Conservation (phyloP, 345 rosid species). For the Salix brachista region DNA sequence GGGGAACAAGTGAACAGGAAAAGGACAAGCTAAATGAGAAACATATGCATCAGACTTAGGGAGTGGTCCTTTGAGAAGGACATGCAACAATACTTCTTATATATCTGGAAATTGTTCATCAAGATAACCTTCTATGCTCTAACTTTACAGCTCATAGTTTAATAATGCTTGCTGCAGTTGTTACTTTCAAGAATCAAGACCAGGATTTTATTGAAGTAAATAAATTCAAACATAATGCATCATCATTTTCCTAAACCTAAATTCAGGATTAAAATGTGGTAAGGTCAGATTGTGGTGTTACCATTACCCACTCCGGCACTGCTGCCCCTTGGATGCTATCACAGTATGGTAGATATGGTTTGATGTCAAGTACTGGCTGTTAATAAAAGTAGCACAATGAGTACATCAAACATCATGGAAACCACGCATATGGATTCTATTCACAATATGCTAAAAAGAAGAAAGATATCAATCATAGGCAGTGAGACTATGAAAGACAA, state of each 20-base stretch:
- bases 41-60: neutral
- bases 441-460: neutral
- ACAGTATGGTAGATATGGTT: constrained; percentile 84
- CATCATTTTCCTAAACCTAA: neutral
- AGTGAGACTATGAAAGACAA: neutral
- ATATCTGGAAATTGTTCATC: neutral
- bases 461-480: neutral
- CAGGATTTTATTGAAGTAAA: neutral
- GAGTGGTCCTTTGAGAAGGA: neutral
- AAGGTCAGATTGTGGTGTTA: constrained; percentile 25
- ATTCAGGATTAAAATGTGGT: neutral
- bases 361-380: constrained; percentile 85
- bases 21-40: neutral
- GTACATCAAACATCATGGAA: neutral
- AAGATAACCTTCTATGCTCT: neutral
- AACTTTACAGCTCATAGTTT: neutral
- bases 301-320: constrained; percentile 82
- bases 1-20: neutral
- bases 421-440: neutral
- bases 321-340: constrained; percentile 68
- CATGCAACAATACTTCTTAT: neutral
- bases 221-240: neutral
- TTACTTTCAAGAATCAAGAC: neutral
- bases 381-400: constrained; percentile 15
- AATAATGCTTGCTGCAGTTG: neutral